These are phyloP conservation scores for Eucalyptus viminalis DNA, from an alignment of 345 rosid species.

Conservation along the genomic window DNA sequence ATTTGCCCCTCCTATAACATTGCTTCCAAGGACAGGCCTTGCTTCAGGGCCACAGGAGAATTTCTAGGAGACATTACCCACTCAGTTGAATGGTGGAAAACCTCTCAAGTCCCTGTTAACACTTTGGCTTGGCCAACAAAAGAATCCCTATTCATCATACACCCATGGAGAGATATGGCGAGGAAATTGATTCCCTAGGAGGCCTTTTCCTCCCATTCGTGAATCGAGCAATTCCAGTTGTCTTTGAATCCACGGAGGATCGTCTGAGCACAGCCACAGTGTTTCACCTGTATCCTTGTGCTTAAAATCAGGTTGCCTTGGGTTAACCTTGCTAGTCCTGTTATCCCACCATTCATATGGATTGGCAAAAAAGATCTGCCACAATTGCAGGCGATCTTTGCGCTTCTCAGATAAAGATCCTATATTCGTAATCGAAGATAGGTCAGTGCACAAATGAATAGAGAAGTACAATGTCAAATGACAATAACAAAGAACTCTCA, in stretches of 20 bases:
- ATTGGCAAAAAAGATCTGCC: conserved; percentile 64
- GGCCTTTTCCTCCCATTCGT: conserved; percentile 4
- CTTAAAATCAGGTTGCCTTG: conserved; percentile 54
- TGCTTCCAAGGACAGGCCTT: neutral
- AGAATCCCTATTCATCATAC: conserved; percentile 13
- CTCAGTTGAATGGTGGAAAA: neutral
- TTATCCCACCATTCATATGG: conserved; percentile 88
- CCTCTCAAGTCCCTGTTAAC: neutral
- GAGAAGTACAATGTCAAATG: neutral
- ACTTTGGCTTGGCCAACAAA: neutral
- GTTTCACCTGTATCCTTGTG: conserved; percentile 62
- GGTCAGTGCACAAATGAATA: neutral
- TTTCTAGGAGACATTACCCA: neutral
- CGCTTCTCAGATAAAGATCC: conserved; percentile 13
- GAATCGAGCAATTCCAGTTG: conserved; percentile 51
- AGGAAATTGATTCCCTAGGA: neutral
- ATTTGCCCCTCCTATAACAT: neutral
- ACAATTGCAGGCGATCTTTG: conserved; percentile 29
- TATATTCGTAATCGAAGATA: neutral
- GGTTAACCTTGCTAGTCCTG: conserved; percentile 35
- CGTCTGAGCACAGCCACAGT: conserved; percentile 43
- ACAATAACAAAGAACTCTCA: neutral
- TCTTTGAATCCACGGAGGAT: conserved; percentile 60
- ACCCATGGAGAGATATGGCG: conserved; percentile 25
- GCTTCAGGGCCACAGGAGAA: neutral